Evolutionary conservation across 495 filamentous ascomycete genomes (phyloP), one percentile per base, ranked within the genome.

Genomic region (Xylaria grammica): DNA sequence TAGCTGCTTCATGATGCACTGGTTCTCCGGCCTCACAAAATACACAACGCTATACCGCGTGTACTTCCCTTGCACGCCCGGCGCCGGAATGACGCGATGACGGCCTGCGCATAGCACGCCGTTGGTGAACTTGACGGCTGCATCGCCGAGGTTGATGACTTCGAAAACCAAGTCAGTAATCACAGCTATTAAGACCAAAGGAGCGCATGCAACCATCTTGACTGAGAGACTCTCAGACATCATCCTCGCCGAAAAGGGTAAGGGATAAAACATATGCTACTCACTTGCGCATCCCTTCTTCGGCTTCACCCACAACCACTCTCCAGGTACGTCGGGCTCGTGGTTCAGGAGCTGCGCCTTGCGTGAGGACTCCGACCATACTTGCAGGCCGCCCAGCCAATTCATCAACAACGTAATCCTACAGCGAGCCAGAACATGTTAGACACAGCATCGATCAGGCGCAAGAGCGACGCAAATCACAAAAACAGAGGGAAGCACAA

Each of bases 101-200:
- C 89, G 84, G 66, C 87, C 89, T 1, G 81, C 83, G 22, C 87
- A 80, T 44, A 90, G 69, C n/a, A 85, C 63, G 7, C 86, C 85
- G 54, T 82, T 83, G 8, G 85, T 86, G 67, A 90, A 89, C 45
- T 84, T 87, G 9, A 85, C 83, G 75, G 89, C 81, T 9, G 86
- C 84, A 60, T 91, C 89, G 0, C 87, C 88, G 0, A 91, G 78
- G 58, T 91, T 90, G 53, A 90, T 75, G 34, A 91, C 61, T 63
- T 22, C 34, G 53, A n/a, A 24, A 26, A n/a, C 40, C 19, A n/a
- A 15, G 29, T 53, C 20, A 53, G 50, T 13, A 5, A 13, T 1
- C 6, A 34, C n/a, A 7, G 24, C 17, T 29, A n/a, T 6, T 3
- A 9, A 3, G 5, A n/a, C n/a, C n/a, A n/a, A n/a, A n/a, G n/a